Evolutionary conservation across 139 green algal genomes (phyloP), one percentile per base, ranked within the genome.

Genomic region (Chlamydomonas sp.): DNA sequence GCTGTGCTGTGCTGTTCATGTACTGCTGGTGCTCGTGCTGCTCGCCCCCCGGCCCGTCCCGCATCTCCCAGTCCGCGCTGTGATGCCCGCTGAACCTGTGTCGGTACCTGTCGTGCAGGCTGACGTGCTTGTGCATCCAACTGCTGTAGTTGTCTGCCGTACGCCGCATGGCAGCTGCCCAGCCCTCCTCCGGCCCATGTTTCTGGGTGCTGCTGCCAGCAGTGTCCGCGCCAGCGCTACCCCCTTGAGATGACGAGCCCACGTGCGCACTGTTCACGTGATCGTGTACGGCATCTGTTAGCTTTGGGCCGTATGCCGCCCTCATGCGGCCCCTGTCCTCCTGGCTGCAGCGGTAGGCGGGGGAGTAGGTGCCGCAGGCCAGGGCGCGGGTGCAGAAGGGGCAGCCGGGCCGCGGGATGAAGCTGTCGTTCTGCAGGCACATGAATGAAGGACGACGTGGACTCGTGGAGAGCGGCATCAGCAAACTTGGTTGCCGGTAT

Each of bases 391-490:
- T 88, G 84, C 84, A 88, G 63, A 88, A 78, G 16, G 75, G 74
- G 84, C 84, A 88, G 63, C 75, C 84, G 57, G 84, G 75, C 8
- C 84, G 84, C 1, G 84, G 84, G 7, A 57, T 88, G 84, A 88
- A 88, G 63, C 8, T 83, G 84, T 82, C 58, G 75, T 82, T 83
- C 84, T 88, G 74, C 6, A 49, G 31, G 31, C 31, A 49, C 31
- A 49, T 49, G 31, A 49, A 49, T 49, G 31, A 49, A 49, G 31
- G 31, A 49, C 31, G 31, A 49, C 31, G 31, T 49, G 31, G 31
- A 49, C 31, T 49, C 31, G 31, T 49, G 31, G 31, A 49, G 31
- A 49, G 31, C 31, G 31, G 31, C 31, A 49, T 49, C 31, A 49
- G 31, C 31, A 49, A 49, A 49, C 31, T 49, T 49, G 31, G 31